Evolutionary conservation across 306 rosid species (phyloP), one percentile per base, ranked within the genome.

Genomic region (Fragaria nilgerrensis): DNA sequence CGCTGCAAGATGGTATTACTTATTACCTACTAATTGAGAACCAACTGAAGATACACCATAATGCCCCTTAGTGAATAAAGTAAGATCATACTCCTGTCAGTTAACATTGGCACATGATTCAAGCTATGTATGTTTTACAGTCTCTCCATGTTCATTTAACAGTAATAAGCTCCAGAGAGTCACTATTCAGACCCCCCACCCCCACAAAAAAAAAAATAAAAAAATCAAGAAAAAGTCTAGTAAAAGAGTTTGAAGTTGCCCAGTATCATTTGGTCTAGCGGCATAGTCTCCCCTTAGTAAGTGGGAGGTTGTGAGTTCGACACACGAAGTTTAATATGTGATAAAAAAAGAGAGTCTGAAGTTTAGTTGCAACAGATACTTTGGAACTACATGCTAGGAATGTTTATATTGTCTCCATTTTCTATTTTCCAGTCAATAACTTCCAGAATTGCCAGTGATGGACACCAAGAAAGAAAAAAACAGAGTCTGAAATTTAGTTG

Each of bases 381-480:
- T 95, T 90, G 86, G 92, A 95, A 74, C 65, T 12, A 27, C 13
- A 41, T 52, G 19, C 17, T 19, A 19, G 25, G 49, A 43, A 58
- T 29, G 6, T 58, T 56, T 22, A 39, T 27, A 25, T 70, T 17
- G 0, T 70, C 44, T 14, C n/a, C 39, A 70, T 58, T 52, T 58
- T 52, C 63, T 61, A 47, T 49, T 29, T 70, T 47, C 43, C 23
- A 16, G 43, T 70, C 43, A 59, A 41, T 55, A 22, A 39, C 61
- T 25, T 32, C 7, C 19, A 20, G 20, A 66, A 70, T 6, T 22
- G 43, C 20, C 25, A 39, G 13, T 29, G 3, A 45, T 47, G 5
- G 45, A 66, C 23, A 32, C 4, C 50, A 34, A 37, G 7, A 39
- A 61, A 27, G n/a, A 34, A 61, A 27, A 61, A 13, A 49, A n/a